Percentiles rank a stretch among this genome's conserved stretches.
Conservation (phyloP, 2,329 filamentous ascomycete species). For the Colletotrichum sp. region DNA sequence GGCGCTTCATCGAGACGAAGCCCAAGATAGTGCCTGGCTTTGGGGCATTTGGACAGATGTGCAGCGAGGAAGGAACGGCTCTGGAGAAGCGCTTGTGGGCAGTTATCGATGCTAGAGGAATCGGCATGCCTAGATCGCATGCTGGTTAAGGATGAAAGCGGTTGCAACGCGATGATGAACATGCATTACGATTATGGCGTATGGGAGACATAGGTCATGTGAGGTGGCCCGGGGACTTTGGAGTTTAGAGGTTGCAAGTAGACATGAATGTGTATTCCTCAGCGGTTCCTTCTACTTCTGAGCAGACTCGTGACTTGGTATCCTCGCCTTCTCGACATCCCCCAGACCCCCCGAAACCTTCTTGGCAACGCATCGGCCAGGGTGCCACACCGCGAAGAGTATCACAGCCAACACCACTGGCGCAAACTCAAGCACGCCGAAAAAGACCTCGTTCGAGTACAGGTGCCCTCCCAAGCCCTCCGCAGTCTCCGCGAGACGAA, state of each 20-base stretch:
- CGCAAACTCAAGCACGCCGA: slow-evolving; percentile 59
- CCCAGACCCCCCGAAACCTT: neutral
- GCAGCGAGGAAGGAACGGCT: neutral
- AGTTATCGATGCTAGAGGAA: neutral
- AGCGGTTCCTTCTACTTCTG: neutral
- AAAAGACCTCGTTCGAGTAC: slow-evolving; percentile 56
- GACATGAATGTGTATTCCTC: neutral
- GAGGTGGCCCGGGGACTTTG: neutral
- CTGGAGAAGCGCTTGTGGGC: slow-evolving; percentile 6
- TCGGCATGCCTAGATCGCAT: neutral
- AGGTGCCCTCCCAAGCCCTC: slow-evolving; percentile 51
- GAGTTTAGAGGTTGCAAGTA: neutral
- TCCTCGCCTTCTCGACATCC: neutral
- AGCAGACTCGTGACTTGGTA: neutral
- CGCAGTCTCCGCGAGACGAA: slow-evolving; percentile 59
- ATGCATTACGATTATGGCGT: neutral
- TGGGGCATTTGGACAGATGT: neutral
- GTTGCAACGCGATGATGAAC: neutral
- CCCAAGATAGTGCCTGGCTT: slow-evolving; percentile 7
- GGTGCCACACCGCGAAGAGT: slow-evolving; percentile 49
- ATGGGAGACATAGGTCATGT: neutral
- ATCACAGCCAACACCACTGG: slow-evolving; percentile 56
- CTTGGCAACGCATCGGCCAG: slow-evolving; percentile 38
- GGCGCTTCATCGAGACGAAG: neutral
- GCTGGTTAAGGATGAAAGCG: neutral